phyloP scores from a whole-genome alignment of 139 green algal species.

The Chlamydomonas schloesseri region DNA sequence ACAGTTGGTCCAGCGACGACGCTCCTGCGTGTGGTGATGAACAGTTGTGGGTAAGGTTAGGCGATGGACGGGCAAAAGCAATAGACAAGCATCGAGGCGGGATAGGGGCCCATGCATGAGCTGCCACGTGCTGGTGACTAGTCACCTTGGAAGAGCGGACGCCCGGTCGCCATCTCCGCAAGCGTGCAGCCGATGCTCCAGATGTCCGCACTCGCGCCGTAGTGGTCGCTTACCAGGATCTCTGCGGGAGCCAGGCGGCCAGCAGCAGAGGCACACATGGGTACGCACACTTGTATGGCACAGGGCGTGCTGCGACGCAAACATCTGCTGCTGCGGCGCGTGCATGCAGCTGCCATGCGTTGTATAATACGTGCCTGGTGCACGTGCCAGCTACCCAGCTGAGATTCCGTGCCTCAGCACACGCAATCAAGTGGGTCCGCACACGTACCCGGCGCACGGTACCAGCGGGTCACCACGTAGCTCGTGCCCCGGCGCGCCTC shows the following conservation, averaged over 20 bases:
- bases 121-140: too few species aligned
- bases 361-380: too few species aligned
- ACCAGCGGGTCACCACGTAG: neutral
- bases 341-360: neutral
- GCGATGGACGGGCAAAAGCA: too few species aligned
- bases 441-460: neutral
- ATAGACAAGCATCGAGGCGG: too few species aligned
- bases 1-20: slow-evolving; percentile 7
- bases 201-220: neutral
- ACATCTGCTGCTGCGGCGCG: too few species aligned
- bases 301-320: neutral
- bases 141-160: neutral
- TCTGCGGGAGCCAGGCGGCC: neutral
- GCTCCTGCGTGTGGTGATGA: neutral
- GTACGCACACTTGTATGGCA: neutral
- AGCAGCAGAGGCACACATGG: too few species aligned
- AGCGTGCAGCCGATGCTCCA: slow-evolving; percentile 9
- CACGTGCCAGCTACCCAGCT: too few species aligned
- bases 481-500: neutral
- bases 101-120: too few species aligned
- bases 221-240: neutral
- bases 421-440: too few species aligned
- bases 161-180: slow-evolving; percentile 9
- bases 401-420: too few species aligned
- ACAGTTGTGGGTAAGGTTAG: too few species aligned